Evolutionary conservation across 306 rosid species (phyloP).

Genomic region (Sechiopsis laciniata): DNA sequence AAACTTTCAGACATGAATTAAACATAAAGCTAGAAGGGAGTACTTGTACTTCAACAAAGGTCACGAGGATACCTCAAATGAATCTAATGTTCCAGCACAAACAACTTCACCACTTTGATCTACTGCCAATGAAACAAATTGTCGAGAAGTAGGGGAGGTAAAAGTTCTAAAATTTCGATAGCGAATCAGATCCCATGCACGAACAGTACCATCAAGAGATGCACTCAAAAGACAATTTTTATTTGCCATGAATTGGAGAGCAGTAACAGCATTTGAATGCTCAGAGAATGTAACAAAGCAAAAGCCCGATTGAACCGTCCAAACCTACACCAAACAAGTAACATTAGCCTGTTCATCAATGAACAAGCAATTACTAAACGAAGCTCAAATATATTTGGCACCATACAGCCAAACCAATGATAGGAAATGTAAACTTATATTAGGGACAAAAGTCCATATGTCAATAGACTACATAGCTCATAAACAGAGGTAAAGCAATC

Average conservation of each 20-base stretch:
- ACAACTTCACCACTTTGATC: conserved; percentile 95
- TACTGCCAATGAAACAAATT: conserved; percentile 81
- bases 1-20: not conserved
- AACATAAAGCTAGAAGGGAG: conserved; percentile 15
- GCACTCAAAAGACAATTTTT: conserved; percentile 78
- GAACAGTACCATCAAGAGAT: conserved; percentile 91
- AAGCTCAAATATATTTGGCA: not conserved
- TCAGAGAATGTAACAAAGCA: conserved; percentile 84
- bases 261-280: conserved; percentile 82
- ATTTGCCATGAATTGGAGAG: conserved; percentile 79
- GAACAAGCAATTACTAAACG: not conserved
- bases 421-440: not conserved
- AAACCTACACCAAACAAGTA: conserved; percentile 56
- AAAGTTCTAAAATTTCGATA: conserved; percentile 77
- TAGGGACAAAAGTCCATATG: not conserved
- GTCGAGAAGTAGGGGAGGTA: conserved; percentile 69
- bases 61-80: conserved; percentile 61
- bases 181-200: conserved; percentile 89
- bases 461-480: conserved; percentile 1
- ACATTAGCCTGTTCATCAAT: conserved; percentile 2
- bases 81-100: conserved; percentile 91
- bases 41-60: conserved; percentile 15
- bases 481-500: not conserved
- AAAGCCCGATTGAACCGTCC: conserved; percentile 81
- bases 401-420: not conserved